Evolutionary conservation across 768 basidiomycete species (phyloP).

Genomic region (Pleurotus giganteus): DNA sequence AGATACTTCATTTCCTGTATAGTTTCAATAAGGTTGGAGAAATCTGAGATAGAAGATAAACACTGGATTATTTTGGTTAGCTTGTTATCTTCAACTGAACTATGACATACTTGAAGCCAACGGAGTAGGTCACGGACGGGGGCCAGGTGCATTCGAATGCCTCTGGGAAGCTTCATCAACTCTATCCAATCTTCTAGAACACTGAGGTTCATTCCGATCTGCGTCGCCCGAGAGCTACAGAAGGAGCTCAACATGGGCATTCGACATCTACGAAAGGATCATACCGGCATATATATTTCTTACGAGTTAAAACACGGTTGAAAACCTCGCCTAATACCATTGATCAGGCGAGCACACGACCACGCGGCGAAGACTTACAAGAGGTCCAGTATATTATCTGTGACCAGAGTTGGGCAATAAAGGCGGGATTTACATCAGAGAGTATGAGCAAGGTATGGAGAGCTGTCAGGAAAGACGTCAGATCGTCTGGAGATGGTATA

Average conservation of each 20-base stretch:
- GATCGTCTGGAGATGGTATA: slow-evolving; percentile 45
- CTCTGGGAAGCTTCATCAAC: slow-evolving; percentile 73
- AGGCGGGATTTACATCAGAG: slow-evolving; percentile 86
- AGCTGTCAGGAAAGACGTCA: slow-evolving; percentile 82
- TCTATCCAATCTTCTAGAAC: slow-evolving; percentile 91
- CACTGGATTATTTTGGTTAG: slow-evolving; percentile 43
- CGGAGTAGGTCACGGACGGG: slow-evolving; percentile 81
- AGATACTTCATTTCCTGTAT: slow-evolving; percentile 84
- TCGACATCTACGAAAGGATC: slow-evolving; percentile 1
- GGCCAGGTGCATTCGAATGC: slow-evolving; percentile 76
- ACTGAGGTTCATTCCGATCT: slow-evolving; percentile 85
- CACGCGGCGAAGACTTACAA: slow-evolving; percentile 49
- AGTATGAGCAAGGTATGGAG: slow-evolving; percentile 80
- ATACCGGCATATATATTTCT: slow-evolving; percentile 91
- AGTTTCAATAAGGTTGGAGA: slow-evolving; percentile 83
- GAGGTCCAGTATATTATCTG: slow-evolving; percentile 99
- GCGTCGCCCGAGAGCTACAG: slow-evolving; percentile 76
- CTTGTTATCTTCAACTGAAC: background rate
- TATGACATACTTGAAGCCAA: slow-evolving; percentile 72
- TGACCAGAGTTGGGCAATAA: slow-evolving; percentile 90
- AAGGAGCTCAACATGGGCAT: slow-evolving; percentile 1
- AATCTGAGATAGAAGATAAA: slow-evolving; percentile 83
- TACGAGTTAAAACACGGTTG: slow-evolving; percentile 84
- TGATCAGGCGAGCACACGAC: slow-evolving; percentile 7
- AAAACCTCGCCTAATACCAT: slow-evolving; percentile 68